Conservation (phyloP, 345 rosid genomes). For the Pistacia integerrima region DNA sequence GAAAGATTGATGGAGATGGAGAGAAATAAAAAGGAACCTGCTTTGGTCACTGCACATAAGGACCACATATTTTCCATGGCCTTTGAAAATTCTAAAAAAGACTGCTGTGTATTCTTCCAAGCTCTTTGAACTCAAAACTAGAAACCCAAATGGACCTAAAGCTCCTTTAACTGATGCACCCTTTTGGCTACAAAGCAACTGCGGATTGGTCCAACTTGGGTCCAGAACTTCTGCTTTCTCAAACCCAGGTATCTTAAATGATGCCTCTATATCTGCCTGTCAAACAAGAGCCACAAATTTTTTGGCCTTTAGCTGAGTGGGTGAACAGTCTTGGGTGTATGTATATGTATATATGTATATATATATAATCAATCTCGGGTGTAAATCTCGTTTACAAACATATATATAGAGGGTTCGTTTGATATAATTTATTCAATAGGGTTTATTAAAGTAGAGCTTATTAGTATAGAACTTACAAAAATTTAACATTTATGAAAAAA, state of each 20-base stretch:
- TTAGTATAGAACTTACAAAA: no score
- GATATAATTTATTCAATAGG: no score
- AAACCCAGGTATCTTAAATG: slow-evolving; percentile 41
- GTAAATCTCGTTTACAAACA: no score
- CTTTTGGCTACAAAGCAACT: slow-evolving; percentile 45
- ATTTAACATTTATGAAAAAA: no score
- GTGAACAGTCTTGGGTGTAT: background rate
- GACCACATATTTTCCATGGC: slow-evolving; percentile 38
- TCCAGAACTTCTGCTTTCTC: slow-evolving; percentile 57
- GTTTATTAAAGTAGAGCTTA: no score
- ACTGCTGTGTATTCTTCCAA: slow-evolving; percentile 63
- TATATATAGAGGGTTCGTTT: no score
- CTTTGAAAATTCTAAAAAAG: slow-evolving; percentile 59
- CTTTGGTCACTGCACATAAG: slow-evolving; percentile 76
- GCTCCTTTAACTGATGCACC: slow-evolving; percentile 42
- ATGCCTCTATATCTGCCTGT: slow-evolving; percentile 67
- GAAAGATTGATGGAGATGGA: background rate
- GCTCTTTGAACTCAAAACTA: slow-evolving; percentile 50
- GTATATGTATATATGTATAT: no score
- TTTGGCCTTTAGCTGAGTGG: background rate
- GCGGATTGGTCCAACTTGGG: slow-evolving; percentile 58
- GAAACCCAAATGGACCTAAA: slow-evolving; percentile 72
- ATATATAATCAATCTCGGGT: no score
- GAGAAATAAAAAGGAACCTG: slow-evolving; percentile 28
- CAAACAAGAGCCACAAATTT: background rate